A percentile compares a stretch with the other conserved stretches of the same genome.
Evolutionary conservation across 2,329 filamentous ascomycete species (phyloP).

Genomic region (Chalaropsis ovoidea): DNA sequence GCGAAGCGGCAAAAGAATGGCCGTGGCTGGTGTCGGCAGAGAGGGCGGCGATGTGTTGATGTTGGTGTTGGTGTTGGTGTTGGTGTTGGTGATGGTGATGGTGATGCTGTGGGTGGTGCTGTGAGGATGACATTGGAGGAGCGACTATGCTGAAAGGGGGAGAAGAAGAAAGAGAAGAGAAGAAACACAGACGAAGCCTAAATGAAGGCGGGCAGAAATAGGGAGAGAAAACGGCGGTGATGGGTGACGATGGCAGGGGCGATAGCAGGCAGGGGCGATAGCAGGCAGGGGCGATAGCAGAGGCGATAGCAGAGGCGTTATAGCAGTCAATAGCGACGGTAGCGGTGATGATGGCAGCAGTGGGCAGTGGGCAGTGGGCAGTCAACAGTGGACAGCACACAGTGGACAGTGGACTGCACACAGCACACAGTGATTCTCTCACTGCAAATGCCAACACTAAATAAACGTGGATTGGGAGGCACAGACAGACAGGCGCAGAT

Average conservation of each 20-base stretch:
- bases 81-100: slow-evolving; percentile 15
- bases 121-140: slow-evolving; percentile 1
- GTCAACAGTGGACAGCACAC: slow-evolving; percentile 26
- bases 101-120: slow-evolving; percentile 16
- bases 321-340: not conserved
- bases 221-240: slow-evolving; percentile 1
- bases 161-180: slow-evolving; percentile 20
- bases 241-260: not conserved
- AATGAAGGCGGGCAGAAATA: not conserved
- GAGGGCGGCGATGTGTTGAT: not conserved
- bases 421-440: not conserved
- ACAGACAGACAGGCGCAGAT: not conserved
- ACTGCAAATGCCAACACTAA: too few relatives aligned
- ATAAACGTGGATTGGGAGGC: too few relatives aligned
- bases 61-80: slow-evolving; percentile 18
- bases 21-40: not conserved
- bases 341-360: not conserved
- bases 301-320: not conserved
- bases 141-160: slow-evolving; percentile 26
- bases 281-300: not conserved
- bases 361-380: slow-evolving; percentile 5
- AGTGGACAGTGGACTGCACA: too few relatives aligned
- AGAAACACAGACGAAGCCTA: not conserved
- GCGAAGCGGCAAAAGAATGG: not conserved
- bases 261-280: not conserved